Percentiles rank a stretch among this genome's conserved stretches.
These are phyloP conservation scores for Nelumbo lutea DNA, from an alignment of 164 flowering plant genomes.

Conservation along the genomic window DNA sequence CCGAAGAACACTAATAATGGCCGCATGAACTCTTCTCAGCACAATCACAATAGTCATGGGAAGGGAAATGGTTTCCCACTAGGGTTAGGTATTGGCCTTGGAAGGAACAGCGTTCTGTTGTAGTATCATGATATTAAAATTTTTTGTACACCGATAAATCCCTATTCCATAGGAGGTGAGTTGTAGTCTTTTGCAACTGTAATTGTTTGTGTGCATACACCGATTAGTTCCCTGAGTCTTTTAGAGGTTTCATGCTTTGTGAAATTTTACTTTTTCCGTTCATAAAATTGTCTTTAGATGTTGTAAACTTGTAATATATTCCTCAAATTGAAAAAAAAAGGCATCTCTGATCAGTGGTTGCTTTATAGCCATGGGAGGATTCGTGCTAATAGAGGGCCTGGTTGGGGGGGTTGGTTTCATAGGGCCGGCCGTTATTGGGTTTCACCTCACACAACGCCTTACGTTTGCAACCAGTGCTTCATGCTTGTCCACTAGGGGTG, in stretches of 20 bases:
- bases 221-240: background rate
- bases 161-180: background rate
- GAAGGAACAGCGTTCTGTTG: conserved; percentile 47
- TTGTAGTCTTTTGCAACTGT: conserved; percentile 7
- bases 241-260: background rate
- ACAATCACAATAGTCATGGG: conserved; percentile 44
- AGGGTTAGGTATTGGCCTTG: conserved; percentile 77
- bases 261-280: background rate
- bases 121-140: conserved; percentile 29
- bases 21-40: conserved; percentile 64
- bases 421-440: too few species aligned
- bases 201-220: background rate
- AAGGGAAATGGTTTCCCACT: conserved; percentile 43
- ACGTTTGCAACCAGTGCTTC: too few species aligned
- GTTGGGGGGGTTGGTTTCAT: too few species aligned
- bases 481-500: too few species aligned
- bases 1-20: conserved; percentile 32
- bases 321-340: too few species aligned
- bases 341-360: background rate
- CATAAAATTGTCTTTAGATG: too few species aligned
- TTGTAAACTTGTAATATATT: too few species aligned
- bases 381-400: too few species aligned
- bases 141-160: too few species aligned
- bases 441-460: too few species aligned
- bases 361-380: too few species aligned